Base-by-base conservation (phyloP, 129 eudicot species). In the Flaveria ramosissima region DNA sequence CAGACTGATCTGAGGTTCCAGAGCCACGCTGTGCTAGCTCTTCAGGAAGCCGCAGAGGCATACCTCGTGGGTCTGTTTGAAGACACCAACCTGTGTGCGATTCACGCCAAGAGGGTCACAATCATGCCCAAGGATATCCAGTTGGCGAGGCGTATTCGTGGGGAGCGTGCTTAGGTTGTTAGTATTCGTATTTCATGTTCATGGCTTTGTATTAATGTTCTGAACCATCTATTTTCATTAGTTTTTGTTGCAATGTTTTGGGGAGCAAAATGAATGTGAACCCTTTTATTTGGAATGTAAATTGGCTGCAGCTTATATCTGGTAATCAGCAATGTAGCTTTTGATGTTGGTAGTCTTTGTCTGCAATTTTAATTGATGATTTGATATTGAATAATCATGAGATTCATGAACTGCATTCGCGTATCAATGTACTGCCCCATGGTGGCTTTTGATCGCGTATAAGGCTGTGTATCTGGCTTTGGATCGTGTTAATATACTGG, bases 91-190 rank as follows among this genome's bases (percentile, higher is more conserved):
- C 74, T 92, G 30, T 89, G 96, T 7, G 97, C 97, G 12, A 92
- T 92, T 62, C 97, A 92, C 21, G 97, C 97, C 63, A 92, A 92
- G 92, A 87, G 96, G 81, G 96, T 89, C 9, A 92, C 98, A 21
- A 92, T 88, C 82, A 92, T 92, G 98, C 98, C 98, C 21, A 93
- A 93, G 76, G 98, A 93, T 69, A 93, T 93, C 69, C 96, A 90
- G 83, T 81, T 93, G 66, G 98, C 98, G 5, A 81, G 98, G 83
- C 89, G 96, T 76, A 90, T 92, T 80, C 86, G 98, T 57, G 98
- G 98, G 4, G 98, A 92, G 71, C 94, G 98, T 83, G 98, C 98
- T 80, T 92, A 88, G 74, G 65, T 24, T 78, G 52, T 23, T 48
- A 21, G 61, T 27, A 4, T 53, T 12, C 9, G 2, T 66, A 7